Evolutionary conservation across 768 basidiomycete genomes (phyloP), one percentile per base, ranked within the genome.

Genomic region (Cyathus striatus): DNA sequence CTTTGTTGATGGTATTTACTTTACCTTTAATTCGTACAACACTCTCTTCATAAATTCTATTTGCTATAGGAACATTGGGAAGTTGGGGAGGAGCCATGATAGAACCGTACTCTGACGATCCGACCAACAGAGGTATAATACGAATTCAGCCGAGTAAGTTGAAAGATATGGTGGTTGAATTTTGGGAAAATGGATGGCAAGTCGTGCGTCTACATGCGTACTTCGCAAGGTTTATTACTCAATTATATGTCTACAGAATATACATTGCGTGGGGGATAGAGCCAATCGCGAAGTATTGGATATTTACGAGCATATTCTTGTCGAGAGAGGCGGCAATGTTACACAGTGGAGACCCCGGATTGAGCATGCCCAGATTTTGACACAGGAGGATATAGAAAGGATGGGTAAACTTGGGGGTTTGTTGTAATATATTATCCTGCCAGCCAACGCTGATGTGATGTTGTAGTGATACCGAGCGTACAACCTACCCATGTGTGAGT

Each of bases 291-390:
- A 85, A 22, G 78, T 91, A 1, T 73, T 97, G 18, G 81, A 96
- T 54, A 83, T 91, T 6, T 93, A 88, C 54, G 88, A 94, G 57
- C 62, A 70, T 5, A 67, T 86, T 2, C 51, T 90, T 7, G 53
- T 57, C 24, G 49, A 63, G 33, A 49, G 54, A 1, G n/a, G n/a
- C n/a, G 61, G 62, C 4, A 64, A 77, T 42, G 66, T 72, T 4
- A 54, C 64, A 2, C 60, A 66, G 40, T 75, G 79, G 59, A 72
- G 93, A 9, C 85, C 90, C 1, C 73, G 95, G 32, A 81, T 96
- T 6, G 95, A 98, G 57, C 95, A 98, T 61, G 86, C 92, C 0
- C 95, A 98, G 59, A 91, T 96, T 37, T 70, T 98, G 65, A 75
- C 78, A 3, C 61, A 57, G 5, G 66, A 73, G 1, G 95, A 97